Evolutionary conservation across 2,329 filamentous ascomycete species (phyloP), one percentile per base, ranked within the genome.

Genomic region (Stemphylium vesicarium): DNA sequence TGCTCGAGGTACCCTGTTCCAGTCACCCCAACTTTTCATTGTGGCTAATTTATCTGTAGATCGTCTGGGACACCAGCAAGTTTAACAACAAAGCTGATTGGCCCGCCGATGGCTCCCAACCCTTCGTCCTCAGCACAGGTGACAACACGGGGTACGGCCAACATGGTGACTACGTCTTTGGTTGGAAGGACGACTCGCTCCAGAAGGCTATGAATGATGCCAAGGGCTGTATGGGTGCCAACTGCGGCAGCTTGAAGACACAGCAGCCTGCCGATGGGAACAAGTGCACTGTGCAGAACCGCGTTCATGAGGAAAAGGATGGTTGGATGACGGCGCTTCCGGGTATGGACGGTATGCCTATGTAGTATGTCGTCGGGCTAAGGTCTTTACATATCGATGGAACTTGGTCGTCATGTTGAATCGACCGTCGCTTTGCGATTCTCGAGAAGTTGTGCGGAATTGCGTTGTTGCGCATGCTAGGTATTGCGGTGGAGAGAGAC

Each of bases 11-110:
- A 38, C 5, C 18, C 35, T 20, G 16, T 6, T 20, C 4, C 13
- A 0, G 22, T 2, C 9, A 3, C 8, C 3, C 3, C 10, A n/a
- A 4, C 11, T 2, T 0, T 15, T 16, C 11, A 10, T 13, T 1
- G 2, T 20, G 16, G 20, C 44, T 54, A 12, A 57, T 26, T 4
- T 1, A 2, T 2, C 18, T 32, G 0, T 2, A 65, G 64, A 66
- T 70, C 13, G 75, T 81, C 52, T 81, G 78, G 78, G 78, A 80
- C 61, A 81, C 70, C 0, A 66, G 58, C 10, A 40, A 64, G n/a
- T 74, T 74, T 63, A 73, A 73, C 59, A 67, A 71, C 60, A 69
- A 68, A 52, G 69, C 64, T 2, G 69, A 71, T 8, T 71, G 69
- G 69, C 69, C 68, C 0, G 58, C 63, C 8, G 69, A 71, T 20